Evolutionary conservation across 179 eudicot species (phyloP).

Genomic region (Gypsophila paniculata): DNA sequence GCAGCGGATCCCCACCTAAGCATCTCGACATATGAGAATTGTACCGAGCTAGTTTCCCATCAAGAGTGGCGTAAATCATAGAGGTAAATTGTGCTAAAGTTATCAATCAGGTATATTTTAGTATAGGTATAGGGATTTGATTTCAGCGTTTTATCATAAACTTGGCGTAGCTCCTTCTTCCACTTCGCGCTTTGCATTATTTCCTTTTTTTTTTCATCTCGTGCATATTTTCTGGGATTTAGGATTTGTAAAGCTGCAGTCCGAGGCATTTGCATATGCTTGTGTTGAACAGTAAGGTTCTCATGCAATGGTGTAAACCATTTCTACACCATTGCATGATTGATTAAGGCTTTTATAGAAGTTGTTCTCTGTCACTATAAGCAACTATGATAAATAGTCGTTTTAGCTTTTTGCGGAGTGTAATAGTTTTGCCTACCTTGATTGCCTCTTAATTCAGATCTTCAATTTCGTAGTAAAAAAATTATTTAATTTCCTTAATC

Average conservation of each 20-base stretch:
- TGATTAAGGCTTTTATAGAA: background rate
- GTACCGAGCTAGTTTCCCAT: constrained; percentile 24
- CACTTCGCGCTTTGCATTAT: background rate
- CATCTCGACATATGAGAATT: constrained; percentile 22
- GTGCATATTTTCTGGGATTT: background rate
- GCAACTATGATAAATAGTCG: background rate
- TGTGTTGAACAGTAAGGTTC: background rate
- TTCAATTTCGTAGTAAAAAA: too few relatives aligned
- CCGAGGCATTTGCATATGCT: background rate
- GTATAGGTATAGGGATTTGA: constrained; percentile 4
- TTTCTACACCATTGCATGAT: background rate
- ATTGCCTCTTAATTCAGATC: background rate
- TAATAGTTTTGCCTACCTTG: background rate
- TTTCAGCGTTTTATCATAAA: background rate
- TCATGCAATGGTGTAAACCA: background rate
- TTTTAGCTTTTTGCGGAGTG: too few relatives aligned
- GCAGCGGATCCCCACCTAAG: constrained; percentile 46
- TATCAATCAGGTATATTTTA: background rate
- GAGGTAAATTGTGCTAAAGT: constrained; percentile 2
- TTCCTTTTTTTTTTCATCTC: background rate
- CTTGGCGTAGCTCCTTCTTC: background rate
- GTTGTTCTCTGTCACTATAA: background rate
- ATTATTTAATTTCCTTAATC: too few relatives aligned
- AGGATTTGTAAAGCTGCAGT: background rate
- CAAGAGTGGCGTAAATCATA: background rate